These are phyloP conservation scores for Aspergillus fischeri DNA, from an alignment of 2,329 filamentous ascomycete genomes.

Conservation along the genomic window DNA sequence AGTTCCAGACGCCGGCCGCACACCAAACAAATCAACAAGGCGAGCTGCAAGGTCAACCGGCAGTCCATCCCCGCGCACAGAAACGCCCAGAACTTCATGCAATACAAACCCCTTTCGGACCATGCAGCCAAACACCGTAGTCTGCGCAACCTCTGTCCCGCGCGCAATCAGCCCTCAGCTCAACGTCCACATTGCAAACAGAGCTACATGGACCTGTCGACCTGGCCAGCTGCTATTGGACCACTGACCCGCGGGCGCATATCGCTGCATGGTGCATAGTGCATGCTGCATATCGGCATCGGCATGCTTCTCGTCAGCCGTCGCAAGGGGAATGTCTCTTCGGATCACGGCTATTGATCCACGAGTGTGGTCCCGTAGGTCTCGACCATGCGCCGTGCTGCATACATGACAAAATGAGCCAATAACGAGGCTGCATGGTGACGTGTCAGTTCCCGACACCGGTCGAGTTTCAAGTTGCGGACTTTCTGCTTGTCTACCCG, in stretches of 20 bases:
- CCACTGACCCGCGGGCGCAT: not conserved
- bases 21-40: not conserved
- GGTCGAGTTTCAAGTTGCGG: not conserved
- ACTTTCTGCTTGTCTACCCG: not conserved
- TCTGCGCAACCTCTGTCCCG: too few species aligned
- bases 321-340: not conserved
- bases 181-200: not conserved
- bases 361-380: not conserved
- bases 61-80: not conserved
- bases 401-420: not conserved
- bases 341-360: not conserved
- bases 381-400: not conserved
- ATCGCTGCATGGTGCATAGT: not conserved
- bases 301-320: not conserved
- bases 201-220: not conserved
- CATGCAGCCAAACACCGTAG: too few species aligned
- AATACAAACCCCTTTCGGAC: too few species aligned
- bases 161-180: not conserved
- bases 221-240: not conserved
- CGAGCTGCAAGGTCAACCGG: not conserved
- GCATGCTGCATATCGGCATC: not conserved
- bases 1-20: not conserved
- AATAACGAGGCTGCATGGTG: not conserved
- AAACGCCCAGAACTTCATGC: not conserved
- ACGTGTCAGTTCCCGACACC: not conserved